A percentile compares a stretch with the other conserved stretches of the same genome.
Evolutionary conservation across 2,329 filamentous ascomycete genomes (phyloP).

Genomic region (Saccharata proteae): DNA sequence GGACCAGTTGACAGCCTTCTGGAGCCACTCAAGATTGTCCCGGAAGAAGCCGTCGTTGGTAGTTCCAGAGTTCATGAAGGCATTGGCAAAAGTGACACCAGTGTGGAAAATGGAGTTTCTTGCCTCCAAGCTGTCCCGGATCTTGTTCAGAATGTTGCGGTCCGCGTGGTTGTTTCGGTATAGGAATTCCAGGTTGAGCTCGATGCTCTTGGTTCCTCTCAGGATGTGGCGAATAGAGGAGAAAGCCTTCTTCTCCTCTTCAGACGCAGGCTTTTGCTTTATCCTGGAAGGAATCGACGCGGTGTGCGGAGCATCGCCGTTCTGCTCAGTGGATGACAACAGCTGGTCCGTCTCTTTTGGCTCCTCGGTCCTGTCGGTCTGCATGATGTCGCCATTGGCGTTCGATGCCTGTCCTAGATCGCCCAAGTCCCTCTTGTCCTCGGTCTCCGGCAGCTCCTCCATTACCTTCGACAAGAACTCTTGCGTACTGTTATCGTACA

Average conservation of each 20-base stretch:
- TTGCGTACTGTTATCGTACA: conserved; percentile 97
- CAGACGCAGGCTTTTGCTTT: conserved; percentile 30
- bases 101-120: conserved; percentile 98
- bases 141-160: conserved; percentile 84
- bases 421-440: conserved; percentile 36
- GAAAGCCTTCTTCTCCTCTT: conserved; percentile 43
- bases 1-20: conserved; percentile 98
- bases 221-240: conserved; percentile 51
- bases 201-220: conserved; percentile 84
- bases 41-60: conserved; percentile 98
- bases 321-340: conserved; percentile 41
- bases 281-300: conserved; percentile 34
- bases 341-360: conserved; percentile 47
- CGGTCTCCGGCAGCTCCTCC: conserved; percentile 54
- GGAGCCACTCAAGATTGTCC: conserved; percentile 93
- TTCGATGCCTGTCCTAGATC: conserved; percentile 14
- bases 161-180: conserved; percentile 94
- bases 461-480: conserved; percentile 90
- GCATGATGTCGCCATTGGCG: conserved; percentile 27
- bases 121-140: conserved; percentile 88
- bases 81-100: conserved; percentile 92
- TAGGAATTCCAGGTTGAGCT: conserved; percentile 89
- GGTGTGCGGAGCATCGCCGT: conserved; percentile 38
- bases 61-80: conserved; percentile 98
- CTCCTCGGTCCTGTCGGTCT: conserved; percentile 28